A percentile compares a stretch with the other conserved stretches of the same genome.
These are phyloP conservation scores for Radiomyces spectabilis DNA, from an alignment of 192 early-diverging fungal genomes.

Conservation along the genomic window DNA sequence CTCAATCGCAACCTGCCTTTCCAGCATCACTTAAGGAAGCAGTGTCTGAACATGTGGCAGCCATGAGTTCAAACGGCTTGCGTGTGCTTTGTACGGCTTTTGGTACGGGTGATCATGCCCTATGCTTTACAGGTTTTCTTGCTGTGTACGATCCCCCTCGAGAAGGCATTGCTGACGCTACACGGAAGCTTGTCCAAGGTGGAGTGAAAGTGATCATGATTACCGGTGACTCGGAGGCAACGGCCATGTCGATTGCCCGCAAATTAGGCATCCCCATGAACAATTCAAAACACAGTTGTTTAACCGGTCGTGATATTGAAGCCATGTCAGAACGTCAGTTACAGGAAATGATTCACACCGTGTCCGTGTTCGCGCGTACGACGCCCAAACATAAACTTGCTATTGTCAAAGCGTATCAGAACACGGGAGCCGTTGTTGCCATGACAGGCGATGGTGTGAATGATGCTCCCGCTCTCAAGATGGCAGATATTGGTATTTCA, in stretches of 20 bases:
- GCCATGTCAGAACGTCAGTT: slow-evolving; percentile 56
- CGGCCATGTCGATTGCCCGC: slow-evolving; percentile 84
- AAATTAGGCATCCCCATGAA: slow-evolving; percentile 76
- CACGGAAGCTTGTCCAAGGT: slow-evolving; percentile 60
- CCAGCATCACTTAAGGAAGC: slow-evolving; percentile 48
- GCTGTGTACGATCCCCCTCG: slow-evolving; percentile 94
- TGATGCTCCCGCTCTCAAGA: slow-evolving; percentile 87
- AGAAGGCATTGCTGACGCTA: slow-evolving; percentile 64
- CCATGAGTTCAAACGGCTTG: slow-evolving; percentile 72
- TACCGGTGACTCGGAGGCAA: slow-evolving; percentile 92
- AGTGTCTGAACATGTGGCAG: slow-evolving; percentile 48
- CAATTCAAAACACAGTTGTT: slow-evolving; percentile 47
- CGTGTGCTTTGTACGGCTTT: slow-evolving; percentile 82
- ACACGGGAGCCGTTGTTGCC: slow-evolving; percentile 80
- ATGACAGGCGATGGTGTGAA: slow-evolving; percentile 98
- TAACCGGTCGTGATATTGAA: slow-evolving; percentile 68
- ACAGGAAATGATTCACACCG: slow-evolving; percentile 48
- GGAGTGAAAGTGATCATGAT: slow-evolving; percentile 96
- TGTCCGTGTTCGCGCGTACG: slow-evolving; percentile 73
- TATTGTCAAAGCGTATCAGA: slow-evolving; percentile 85
- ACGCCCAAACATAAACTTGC: slow-evolving; percentile 87
- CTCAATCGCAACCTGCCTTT: slow-evolving; percentile 43
- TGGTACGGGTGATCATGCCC: slow-evolving; percentile 42
- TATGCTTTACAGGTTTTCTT: slow-evolving; percentile 79
- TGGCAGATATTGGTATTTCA: slow-evolving; percentile 94